phyloP scores from a whole-genome alignment of 768 basidiomycete species.

The Sistotremastrum niveocremeum region DNA sequence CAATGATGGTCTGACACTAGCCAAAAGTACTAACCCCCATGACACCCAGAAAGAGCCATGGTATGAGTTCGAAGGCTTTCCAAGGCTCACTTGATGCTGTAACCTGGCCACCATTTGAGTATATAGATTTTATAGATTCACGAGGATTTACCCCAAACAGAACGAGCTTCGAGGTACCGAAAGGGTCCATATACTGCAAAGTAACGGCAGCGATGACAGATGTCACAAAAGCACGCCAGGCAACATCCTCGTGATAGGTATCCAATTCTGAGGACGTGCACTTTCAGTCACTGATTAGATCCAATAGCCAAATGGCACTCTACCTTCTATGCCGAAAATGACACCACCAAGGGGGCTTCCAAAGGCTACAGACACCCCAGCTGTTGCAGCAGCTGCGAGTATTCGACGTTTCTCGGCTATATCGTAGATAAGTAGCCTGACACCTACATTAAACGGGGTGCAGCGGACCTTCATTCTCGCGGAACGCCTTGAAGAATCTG shows the following conservation, averaged over 20 bases:
- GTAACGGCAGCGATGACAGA: conserved; percentile 79
- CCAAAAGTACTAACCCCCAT: conserved; percentile 33
- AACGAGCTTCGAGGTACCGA: conserved; percentile 73
- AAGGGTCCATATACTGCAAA: conserved; percentile 74
- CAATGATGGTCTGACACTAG: conserved; percentile 1
- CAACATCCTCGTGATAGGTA: conserved; percentile 59
- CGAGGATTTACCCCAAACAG: conserved; percentile 45
- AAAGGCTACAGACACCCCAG: conserved; percentile 81
- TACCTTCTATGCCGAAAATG: conserved; percentile 69
- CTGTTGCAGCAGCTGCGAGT: conserved; percentile 70
- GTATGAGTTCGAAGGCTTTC: conserved; percentile 62
- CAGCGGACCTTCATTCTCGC: conserved; percentile 57
- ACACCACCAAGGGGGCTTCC: conserved; percentile 81
- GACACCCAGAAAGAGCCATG: conserved; percentile 53
- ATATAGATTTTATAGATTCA: background rate
- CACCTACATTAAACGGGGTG: background rate
- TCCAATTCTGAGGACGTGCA: conserved; percentile 36
- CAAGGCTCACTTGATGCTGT: conserved; percentile 47
- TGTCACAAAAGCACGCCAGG: conserved; percentile 83
- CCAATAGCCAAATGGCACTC: background rate
- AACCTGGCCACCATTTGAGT: conserved; percentile 23
- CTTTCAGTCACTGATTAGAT: conserved; percentile 4
- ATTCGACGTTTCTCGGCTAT: conserved; percentile 70
- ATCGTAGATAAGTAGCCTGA: background rate
- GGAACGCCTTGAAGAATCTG: conserved; percentile 53